Base-by-base conservation (phyloP, 371 early-diverging fungal species). In the Encephalitozoon hellem region DNA sequence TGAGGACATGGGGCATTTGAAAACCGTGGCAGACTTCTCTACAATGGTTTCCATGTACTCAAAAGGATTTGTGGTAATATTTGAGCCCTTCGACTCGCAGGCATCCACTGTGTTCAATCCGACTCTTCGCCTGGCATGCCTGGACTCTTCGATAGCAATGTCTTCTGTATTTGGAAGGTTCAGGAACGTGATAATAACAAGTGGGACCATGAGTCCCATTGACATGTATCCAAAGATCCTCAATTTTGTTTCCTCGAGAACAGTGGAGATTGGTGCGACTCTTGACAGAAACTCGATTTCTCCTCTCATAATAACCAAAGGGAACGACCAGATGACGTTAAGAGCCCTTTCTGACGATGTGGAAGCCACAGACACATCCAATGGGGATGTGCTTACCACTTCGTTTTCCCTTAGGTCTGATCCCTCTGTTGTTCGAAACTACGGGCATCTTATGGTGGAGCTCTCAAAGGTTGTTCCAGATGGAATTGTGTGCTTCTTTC, bases 191-290 rank as follows among this genome's bases (percentile, higher is more conserved):
- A 90, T 97, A 47, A 96, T 99, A 78, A 99, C 99, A 0, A 95
- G 96, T 0, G 98, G 97, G 76, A 97, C 99, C 15, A 87, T 99
- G 38, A 94, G 95, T 26, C 97, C 98, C 0, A 86, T 96, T 80
- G 95, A 95, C 47, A 92, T 99, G 89, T 99, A 97, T 81, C 95
- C 97, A n/a, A 90, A 90, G 69, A 91, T 99, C 77, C 87, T 99
- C 12, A 89, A 91, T 43, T 95, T 99, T 85, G 85, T 85, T 41
- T 89, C 89, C 1, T 88, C 90, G 0, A 89, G 89, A 0, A 89
- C 94, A 0, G 71, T 76, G 87, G 93, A 86, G 92, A 93, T 85
- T 88, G 92, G 49, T 91, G 76, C 94, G 91, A 90, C 95, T 6
- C 85, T 95, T 63, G 90, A 92, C 0, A 85, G 97, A 59, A 90